Evolutionary conservation across 2,329 filamentous ascomycete species (phyloP), one percentile per base, ranked within the genome.

Genomic region (Sarocladiaceae sp.): DNA sequence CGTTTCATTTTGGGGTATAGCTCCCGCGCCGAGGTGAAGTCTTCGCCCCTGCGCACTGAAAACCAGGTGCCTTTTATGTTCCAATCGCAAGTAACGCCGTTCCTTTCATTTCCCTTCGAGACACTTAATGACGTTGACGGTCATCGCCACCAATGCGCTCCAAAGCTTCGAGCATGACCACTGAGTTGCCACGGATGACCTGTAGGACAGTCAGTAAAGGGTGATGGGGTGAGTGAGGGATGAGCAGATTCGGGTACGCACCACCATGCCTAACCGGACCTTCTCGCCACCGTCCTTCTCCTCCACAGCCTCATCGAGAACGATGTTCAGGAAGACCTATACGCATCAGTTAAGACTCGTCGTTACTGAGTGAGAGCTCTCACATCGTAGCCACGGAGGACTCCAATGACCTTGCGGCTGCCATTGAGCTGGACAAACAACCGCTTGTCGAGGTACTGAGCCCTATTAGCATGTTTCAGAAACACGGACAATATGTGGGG

Each of bases 361-460:
- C 20, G 28, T 6, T 6, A 2, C 18, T 10, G 22, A 36, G 20
- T 10, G 11, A 48, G 23, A 29, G 25, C 46, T 64, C 87, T 59
- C 75, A 97, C 94, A 84, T 99, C 94, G 72, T 97, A 99, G 55
- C 94, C 94, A 59, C 94, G 86, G 54, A 99, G 81, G 50, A 96
- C 82, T 52, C 95, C 94, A 69, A 96, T 90, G 56, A 99, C 93
- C 74, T 96, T 97, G 70, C 94, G 88, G 71, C 92, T 96, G 66
- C 94, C 94, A 73, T 99, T 99, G 52, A 99, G 78, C 72, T 99
- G 93, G 60, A 97, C 91, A 71, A 97, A 96, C 66, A 99, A 83
- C 74, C 93, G 84, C 84, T 99, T 99, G 80, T 99, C 94, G 74
- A 99, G 91, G 74, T 99, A 99, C 94, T 99, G 64, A 48, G 50